phyloP scores from a whole-genome alignment of 2,329 filamentous ascomycete species.

The Huntiella decipiens region DNA sequence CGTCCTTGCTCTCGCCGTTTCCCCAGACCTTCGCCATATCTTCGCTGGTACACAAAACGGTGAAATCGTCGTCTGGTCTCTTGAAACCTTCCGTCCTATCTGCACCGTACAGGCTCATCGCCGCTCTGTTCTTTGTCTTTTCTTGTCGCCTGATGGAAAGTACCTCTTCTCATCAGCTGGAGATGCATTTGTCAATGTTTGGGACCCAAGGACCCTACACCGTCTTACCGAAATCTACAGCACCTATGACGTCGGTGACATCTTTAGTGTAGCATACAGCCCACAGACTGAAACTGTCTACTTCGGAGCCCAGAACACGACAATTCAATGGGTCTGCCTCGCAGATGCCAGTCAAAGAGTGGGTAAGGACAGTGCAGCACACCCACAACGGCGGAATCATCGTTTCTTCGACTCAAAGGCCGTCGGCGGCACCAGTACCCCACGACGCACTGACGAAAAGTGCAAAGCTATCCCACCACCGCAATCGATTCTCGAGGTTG shows the following conservation, averaged over 20 bases:
- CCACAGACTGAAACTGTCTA: conserved; percentile 63
- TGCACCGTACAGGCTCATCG: conserved; percentile 72
- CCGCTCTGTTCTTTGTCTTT: conserved; percentile 73
- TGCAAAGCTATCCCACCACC: conserved; percentile 35
- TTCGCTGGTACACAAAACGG: conserved; percentile 88
- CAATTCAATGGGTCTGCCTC: conserved; percentile 80
- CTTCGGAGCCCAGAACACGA: conserved; percentile 83
- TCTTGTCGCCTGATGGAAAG: conserved; percentile 52
- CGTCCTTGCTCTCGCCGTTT: conserved; percentile 66
- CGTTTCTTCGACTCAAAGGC: conserved; percentile 86
- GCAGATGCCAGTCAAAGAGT: conserved; percentile 42
- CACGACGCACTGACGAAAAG: conserved; percentile 44
- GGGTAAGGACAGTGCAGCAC: conserved; percentile 42
- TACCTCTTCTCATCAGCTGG: conserved; percentile 84
- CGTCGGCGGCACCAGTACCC: conserved; percentile 62
- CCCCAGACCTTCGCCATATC: conserved; percentile 56
- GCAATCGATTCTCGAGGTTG: conserved; percentile 53
- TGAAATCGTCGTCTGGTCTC: conserved; percentile 79
- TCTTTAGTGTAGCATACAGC: conserved; percentile 90
- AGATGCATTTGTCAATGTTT: conserved; percentile 87
- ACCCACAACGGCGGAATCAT: conserved; percentile 61
- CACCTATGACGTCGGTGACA: conserved; percentile 81
- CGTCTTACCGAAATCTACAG: conserved; percentile 82
- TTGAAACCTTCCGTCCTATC: conserved; percentile 69
- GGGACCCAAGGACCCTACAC: conserved; percentile 59